Conservation (phyloP, 257 asterid genomes). For the Solanum stenotomum region DNA sequence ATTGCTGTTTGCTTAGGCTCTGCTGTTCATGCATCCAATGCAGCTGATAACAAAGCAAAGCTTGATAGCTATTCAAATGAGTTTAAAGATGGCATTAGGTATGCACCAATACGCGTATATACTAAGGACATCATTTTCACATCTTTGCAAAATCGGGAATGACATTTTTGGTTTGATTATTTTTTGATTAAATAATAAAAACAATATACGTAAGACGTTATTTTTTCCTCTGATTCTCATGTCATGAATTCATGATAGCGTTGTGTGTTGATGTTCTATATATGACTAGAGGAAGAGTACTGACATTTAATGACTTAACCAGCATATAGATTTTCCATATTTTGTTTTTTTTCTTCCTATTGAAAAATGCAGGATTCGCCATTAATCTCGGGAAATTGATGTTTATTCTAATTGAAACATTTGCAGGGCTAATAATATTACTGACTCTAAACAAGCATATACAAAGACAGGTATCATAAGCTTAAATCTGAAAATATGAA, state of each 20-base stretch:
- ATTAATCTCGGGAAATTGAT: background rate
- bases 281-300: background rate
- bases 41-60: conserved; percentile 65
- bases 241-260: background rate
- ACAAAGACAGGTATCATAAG: background rate
- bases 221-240: background rate
- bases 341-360: background rate
- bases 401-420: background rate
- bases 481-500: background rate
- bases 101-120: background rate
- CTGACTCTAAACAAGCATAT: background rate
- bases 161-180: background rate
- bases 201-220: background rate
- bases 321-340: background rate
- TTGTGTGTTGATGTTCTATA: background rate
- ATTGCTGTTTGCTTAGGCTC: conserved; percentile 88
- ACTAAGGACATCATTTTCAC: background rate
- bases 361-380: background rate
- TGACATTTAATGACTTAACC: background rate
- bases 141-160: background rate
- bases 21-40: conserved; percentile 75
- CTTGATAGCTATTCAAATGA: conserved; percentile 29
- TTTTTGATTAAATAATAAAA: background rate
- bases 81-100: conserved; percentile 28
- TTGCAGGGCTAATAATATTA: conserved; percentile 6